Conservation (phyloP, 2,329 filamentous ascomycete genomes). For the Aspergillus felis region DNA sequence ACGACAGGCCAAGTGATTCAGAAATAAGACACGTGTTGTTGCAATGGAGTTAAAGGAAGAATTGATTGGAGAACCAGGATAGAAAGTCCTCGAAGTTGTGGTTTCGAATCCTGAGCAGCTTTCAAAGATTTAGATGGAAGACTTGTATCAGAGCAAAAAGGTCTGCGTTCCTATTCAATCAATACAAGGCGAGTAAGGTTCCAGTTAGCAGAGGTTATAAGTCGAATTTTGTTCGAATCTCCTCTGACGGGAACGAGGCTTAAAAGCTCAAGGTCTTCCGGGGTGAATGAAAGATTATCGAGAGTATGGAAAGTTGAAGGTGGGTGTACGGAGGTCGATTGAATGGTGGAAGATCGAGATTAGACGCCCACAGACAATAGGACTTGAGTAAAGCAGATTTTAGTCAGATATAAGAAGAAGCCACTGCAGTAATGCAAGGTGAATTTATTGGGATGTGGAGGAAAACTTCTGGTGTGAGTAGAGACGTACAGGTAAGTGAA, state of each 20-base stretch:
- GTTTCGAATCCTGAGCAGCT: not conserved
- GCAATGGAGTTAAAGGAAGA: not conserved
- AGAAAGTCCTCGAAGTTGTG: not conserved
- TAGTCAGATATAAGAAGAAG: not conserved
- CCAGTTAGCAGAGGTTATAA: not conserved
- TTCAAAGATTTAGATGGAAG: not conserved
- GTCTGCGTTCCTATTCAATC: not conserved
- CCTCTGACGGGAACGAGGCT: not conserved
- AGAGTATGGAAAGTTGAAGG: not conserved
- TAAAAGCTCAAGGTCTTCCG: not conserved
- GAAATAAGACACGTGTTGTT: not conserved
- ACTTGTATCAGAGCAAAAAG: not conserved
- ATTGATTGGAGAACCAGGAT: not conserved
- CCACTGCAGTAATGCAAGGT: not conserved
- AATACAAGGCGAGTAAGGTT: not conserved
- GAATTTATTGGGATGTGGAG: not conserved
- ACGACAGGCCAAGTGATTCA: not conserved
- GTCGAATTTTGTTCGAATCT: not conserved
- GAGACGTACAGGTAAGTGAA: not conserved
- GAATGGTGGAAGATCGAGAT: not conserved
- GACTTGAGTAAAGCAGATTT: not conserved
- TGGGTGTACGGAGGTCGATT: not conserved
- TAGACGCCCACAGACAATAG: not conserved
- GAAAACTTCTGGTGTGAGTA: not conserved
- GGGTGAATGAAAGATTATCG: not conserved